Conservation (phyloP, 2,329 filamentous ascomycete species). For the Apiospora koreana region DNA sequence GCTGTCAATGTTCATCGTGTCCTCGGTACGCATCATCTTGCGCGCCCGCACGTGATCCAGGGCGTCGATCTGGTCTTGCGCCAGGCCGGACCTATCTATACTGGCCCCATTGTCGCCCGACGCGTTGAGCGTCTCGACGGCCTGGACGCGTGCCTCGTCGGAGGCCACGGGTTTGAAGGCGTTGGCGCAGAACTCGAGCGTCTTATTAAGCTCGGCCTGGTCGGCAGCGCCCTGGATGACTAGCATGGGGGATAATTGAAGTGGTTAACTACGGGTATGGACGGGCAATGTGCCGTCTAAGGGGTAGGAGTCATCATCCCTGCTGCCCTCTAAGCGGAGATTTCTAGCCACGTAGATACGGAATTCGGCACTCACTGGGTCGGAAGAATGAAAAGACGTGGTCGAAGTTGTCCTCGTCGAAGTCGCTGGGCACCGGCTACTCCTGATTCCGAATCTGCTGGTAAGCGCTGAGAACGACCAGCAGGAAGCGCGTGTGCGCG, state of each 20-base stretch:
- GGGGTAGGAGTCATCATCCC: too few species aligned
- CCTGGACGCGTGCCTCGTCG: constrained; percentile 8
- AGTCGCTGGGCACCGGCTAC: constrained; percentile 41
- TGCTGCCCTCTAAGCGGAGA: too few species aligned
- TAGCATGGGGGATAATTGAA: constrained; percentile 13
- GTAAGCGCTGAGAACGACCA: constrained; percentile 39
- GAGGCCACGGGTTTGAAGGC: constrained; percentile 26
- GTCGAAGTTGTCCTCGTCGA: constrained; percentile 44
- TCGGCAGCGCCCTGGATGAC: constrained; percentile 41
- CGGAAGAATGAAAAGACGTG: constrained; percentile 42
- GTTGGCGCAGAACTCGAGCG: constrained; percentile 34
- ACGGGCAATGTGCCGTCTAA: too few species aligned
- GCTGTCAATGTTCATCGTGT: not conserved
- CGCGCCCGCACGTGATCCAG: not conserved
- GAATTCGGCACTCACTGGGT: constrained; percentile 42
- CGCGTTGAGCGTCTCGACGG: constrained; percentile 17
- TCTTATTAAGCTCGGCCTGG: constrained; percentile 31
- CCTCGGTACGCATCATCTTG: not conserved
- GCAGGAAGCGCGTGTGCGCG: constrained; percentile 48
- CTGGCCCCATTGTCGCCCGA: constrained; percentile 16
- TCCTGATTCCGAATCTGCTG: constrained; percentile 43
- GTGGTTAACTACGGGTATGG: constrained; percentile 8
- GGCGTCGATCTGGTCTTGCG: constrained; percentile 9
- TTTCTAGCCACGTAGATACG: too few species aligned
- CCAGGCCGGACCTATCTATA: constrained; percentile 21